Base-by-base conservation (phyloP, 2,329 filamentous ascomycete genomes). In the Colletotrichum sp. region DNA sequence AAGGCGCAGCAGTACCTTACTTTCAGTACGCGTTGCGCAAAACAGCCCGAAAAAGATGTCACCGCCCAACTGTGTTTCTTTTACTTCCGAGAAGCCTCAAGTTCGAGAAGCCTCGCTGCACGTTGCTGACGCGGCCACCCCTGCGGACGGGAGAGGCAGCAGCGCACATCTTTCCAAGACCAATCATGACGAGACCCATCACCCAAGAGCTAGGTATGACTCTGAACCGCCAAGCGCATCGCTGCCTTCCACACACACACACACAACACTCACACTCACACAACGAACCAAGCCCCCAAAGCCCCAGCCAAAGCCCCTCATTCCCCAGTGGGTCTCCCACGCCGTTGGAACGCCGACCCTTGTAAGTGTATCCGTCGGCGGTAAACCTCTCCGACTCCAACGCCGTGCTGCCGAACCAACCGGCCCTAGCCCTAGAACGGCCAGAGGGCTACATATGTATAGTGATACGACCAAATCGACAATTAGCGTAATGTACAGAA, bases 71-170 rank as follows among this genome's bases (percentile, higher is more conserved):
- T 34, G 30, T 60, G 52, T 22, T 52, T 52, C 11, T 30, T 34
- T 32, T 34, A 44, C 61, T 27, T 64, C 61, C n/a, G 44, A 52
- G 22, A 64, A 48, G 28, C 36, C 22, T 39, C 34, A 32, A 59
- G 12, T 60, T 36, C 28, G 59, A 64, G 70, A 65, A 76, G 74
- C 64, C 74, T 65, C 59, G 19, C 70, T 74, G 59, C 70, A 64
- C 16, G 36, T 13, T 57, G 74, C 74, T 76, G 63, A 76, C 74
- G 71, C 74, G 74, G 74, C 74, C 70, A 39, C 11, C 30, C 44
- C 9, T 44, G 48, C 44, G 12, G 16, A 64, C 44, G 34, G 34
- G 63, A 52, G 36, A 76, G 74, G 74, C 70, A 76, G 64, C 74
- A 74, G 64, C 32, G 44, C 70, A 66, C 69, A 52, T 55, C 48